phyloP scores from a whole-genome alignment of 768 basidiomycete species.

The Tubosaeta sp. region DNA sequence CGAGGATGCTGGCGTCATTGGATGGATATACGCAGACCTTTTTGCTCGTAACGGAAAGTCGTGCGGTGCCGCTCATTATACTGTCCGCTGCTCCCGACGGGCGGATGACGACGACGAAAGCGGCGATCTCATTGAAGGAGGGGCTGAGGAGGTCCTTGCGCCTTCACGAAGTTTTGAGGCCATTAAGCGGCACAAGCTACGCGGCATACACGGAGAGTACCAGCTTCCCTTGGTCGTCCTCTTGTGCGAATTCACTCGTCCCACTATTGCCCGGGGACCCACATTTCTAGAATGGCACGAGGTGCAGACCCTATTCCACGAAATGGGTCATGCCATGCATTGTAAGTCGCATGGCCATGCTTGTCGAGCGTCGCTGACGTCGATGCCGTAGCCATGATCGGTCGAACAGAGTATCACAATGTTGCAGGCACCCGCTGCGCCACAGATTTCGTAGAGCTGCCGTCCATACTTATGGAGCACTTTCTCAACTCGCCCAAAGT shows the following conservation, averaged over 20 bases:
- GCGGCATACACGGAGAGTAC: conserved; percentile 63
- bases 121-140: conserved; percentile 50
- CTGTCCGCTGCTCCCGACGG: conserved; percentile 89
- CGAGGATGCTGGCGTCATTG: conserved; percentile 80
- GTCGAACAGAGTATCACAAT: conserved; percentile 95
- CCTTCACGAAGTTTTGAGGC: conserved; percentile 63
- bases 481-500: conserved; percentile 85
- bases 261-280: conserved; percentile 56
- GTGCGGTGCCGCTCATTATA: conserved; percentile 94
- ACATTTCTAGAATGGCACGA: conserved; percentile 88
- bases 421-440: conserved; percentile 97
- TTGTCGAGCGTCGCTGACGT: conserved; percentile 2
- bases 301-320: conserved; percentile 91
- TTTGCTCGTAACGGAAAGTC: conserved; percentile 83
- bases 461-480: conserved; percentile 98
- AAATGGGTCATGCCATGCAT: conserved; percentile 99
- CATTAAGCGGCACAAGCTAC: conserved; percentile 53
- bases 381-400: conserved; percentile 80
- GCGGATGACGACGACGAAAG: conserved; percentile 85
- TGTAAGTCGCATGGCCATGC: conserved; percentile 55
- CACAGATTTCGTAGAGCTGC: conserved; percentile 97
- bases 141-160: conserved; percentile 37
- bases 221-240: conserved; percentile 92
- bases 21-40: conserved; percentile 93
- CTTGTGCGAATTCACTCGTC: conserved; percentile 78